A percentile compares a stretch with the other conserved stretches of the same genome.
Evolutionary conservation across 805 yeast species (phyloP).

Genomic region (Grigorovia transvaalensis): DNA sequence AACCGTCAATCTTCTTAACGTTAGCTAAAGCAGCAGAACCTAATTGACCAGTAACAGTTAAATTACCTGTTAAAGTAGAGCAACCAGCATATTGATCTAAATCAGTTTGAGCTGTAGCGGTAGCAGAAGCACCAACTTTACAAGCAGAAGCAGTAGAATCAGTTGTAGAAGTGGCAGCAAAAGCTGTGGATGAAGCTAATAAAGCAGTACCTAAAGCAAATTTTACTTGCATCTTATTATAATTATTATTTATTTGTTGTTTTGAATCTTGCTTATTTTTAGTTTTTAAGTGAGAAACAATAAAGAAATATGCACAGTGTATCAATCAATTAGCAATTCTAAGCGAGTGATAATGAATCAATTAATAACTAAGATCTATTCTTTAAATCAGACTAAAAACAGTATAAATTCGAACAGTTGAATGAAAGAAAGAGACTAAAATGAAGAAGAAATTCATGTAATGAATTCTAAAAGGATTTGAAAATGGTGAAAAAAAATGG

Average conservation of each 20-base stretch:
- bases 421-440: too few relatives aligned
- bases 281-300: too few relatives aligned
- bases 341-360: not conserved
- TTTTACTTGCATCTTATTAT: slow-evolving; percentile 43
- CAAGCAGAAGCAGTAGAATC: slow-evolving; percentile 51
- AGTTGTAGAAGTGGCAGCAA: slow-evolving; percentile 5
- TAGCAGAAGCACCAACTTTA: slow-evolving; percentile 47
- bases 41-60: slow-evolving; percentile 56
- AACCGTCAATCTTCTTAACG: slow-evolving; percentile 70
- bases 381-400: not conserved
- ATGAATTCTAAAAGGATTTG: not conserved
- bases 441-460: not conserved
- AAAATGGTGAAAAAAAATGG: not conserved
- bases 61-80: slow-evolving; percentile 69
- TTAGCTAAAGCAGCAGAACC: slow-evolving; percentile 61
- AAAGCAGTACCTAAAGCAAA: slow-evolving; percentile 38
- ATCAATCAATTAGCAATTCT: too few relatives aligned
- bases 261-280: too few relatives aligned
- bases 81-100: slow-evolving; percentile 67
- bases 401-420: not conserved
- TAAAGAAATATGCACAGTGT: not conserved
- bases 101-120: slow-evolving; percentile 73
- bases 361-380: not conserved
- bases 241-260: not conserved
- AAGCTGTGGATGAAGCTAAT: slow-evolving; percentile 36